A percentile compares a stretch with the other conserved stretches of the same genome.
Evolutionary conservation across 192 early-diverging fungal species (phyloP).

Genomic region (Gonapodya prolifera): DNA sequence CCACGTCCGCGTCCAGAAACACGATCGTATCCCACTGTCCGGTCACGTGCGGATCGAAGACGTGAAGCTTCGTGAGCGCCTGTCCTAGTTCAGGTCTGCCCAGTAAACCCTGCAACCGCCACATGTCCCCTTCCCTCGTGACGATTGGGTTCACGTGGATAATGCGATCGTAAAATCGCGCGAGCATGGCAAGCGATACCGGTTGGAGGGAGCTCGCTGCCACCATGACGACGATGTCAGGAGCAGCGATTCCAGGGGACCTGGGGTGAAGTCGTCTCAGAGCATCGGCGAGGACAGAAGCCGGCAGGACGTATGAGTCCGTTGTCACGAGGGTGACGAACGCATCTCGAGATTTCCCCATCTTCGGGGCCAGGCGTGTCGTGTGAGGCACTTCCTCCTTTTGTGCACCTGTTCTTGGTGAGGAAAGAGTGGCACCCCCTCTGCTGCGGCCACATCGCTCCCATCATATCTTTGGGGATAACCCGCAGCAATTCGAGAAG

Average conservation of each 20-base stretch:
- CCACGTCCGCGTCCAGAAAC: constrained; percentile 85
- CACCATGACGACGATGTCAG: constrained; percentile 52
- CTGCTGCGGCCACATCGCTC: too few relatives aligned
- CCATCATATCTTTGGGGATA: too few relatives aligned
- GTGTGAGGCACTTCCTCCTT: too few relatives aligned
- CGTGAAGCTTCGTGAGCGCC: constrained; percentile 84
- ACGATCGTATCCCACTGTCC: constrained; percentile 46
- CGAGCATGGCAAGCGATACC: constrained; percentile 33
- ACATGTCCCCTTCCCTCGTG: constrained; percentile 35
- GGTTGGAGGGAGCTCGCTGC: constrained; percentile 41
- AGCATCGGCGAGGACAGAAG: constrained; percentile 62
- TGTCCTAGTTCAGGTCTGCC: constrained; percentile 83
- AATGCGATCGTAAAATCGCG: constrained; percentile 52
- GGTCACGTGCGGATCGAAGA: constrained; percentile 56
- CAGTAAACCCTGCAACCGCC: constrained; percentile 46
- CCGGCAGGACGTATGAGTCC: constrained; percentile 75
- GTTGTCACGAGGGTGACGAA: constrained; percentile 80
- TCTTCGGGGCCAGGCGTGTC: too few relatives aligned
- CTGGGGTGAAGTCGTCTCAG: constrained; percentile 39
- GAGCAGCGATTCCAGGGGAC: constrained; percentile 25
- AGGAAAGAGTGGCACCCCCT: too few relatives aligned
- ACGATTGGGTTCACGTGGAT: constrained; percentile 49
- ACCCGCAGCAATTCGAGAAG: too few relatives aligned
- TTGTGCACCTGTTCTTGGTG: too few relatives aligned
- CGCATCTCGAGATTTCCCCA: too few relatives aligned